These are phyloP conservation scores for Colletotrichum spaethianum DNA, from an alignment of 2,329 filamentous ascomycete genomes.

Conservation along the genomic window DNA sequence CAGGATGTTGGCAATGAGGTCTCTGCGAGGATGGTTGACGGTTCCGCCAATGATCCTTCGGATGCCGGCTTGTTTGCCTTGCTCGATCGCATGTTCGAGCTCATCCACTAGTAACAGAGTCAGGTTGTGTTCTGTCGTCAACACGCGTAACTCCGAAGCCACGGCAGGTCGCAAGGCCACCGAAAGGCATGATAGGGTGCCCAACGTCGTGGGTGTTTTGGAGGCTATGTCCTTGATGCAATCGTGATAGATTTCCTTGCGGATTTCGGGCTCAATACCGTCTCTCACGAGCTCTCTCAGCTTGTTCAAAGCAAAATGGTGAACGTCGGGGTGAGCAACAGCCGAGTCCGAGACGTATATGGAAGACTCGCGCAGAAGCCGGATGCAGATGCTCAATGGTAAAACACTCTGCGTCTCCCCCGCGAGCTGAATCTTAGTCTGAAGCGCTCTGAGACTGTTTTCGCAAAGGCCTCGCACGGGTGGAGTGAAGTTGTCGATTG, in stretches of 20 bases:
- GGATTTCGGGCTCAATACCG: constrained; percentile 68
- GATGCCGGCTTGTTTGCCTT: constrained; percentile 58
- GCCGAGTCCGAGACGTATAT: constrained; percentile 66
- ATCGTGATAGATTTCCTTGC: constrained; percentile 73
- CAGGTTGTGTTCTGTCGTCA: constrained; percentile 74
- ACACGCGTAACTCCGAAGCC: constrained; percentile 65
- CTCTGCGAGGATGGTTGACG: constrained; percentile 68
- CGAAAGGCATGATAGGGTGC: constrained; percentile 78
- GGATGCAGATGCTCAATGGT: constrained; percentile 70
- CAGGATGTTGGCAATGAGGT: constrained; percentile 72
- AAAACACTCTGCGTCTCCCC: constrained; percentile 53
- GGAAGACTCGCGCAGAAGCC: constrained; percentile 80
- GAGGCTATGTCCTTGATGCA: constrained; percentile 79
- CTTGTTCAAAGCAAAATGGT: constrained; percentile 73
- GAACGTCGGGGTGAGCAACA: constrained; percentile 73
- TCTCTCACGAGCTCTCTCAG: constrained; percentile 72
- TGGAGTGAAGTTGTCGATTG: constrained; percentile 73
- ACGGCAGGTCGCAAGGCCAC: constrained; percentile 63
- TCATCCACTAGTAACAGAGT: constrained; percentile 75
- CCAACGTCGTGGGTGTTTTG: constrained; percentile 75
- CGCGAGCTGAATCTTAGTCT: constrained; percentile 59
- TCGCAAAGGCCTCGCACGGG: constrained; percentile 75
- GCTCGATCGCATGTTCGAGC: constrained; percentile 68
- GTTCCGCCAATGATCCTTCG: constrained; percentile 61
- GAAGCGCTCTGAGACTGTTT: constrained; percentile 65